Conservation (phyloP, 2,329 filamentous ascomycete species). For the Fusarium veterinarium region DNA sequence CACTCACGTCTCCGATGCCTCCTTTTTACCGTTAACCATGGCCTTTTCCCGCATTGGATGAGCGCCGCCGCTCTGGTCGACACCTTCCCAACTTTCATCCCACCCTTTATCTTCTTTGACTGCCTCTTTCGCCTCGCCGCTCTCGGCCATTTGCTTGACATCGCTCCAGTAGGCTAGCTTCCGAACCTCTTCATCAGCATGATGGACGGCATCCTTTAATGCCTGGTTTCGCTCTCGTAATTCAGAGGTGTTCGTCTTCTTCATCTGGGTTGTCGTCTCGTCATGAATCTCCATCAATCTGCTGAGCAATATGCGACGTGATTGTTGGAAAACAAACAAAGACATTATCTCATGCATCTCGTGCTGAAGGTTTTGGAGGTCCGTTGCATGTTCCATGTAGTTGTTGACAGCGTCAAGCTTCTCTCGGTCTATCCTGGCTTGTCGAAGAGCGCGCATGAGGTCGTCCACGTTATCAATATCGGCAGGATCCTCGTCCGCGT, state of each 20-base stretch:
- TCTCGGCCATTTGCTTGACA: slow-evolving; percentile 74
- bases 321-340: slow-evolving; percentile 89
- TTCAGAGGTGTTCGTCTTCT: slow-evolving; percentile 52
- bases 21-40: slow-evolving; percentile 39
- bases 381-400: slow-evolving; percentile 83
- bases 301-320: slow-evolving; percentile 79
- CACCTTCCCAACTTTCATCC: slow-evolving; percentile 60
- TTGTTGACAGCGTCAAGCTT: slow-evolving; percentile 86
- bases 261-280: slow-evolving; percentile 53
- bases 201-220: slow-evolving; percentile 78
- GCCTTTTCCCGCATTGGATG: slow-evolving; percentile 46
- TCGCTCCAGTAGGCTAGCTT: slow-evolving; percentile 91
- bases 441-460: slow-evolving; percentile 75
- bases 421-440: slow-evolving; percentile 85
- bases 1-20: not conserved
- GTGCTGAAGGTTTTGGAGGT: slow-evolving; percentile 79
- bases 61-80: slow-evolving; percentile 64
- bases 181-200: slow-evolving; percentile 83
- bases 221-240: slow-evolving; percentile 67
- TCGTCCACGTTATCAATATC: slow-evolving; percentile 72
- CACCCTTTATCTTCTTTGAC: slow-evolving; percentile 53
- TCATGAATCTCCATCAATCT: slow-evolving; percentile 71
- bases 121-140: slow-evolving; percentile 59
- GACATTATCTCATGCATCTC: slow-evolving; percentile 88
- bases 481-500: slow-evolving; percentile 67